Percentiles rank a stretch among this genome's conserved stretches.
Evolutionary conservation across 192 early-diverging fungal species (phyloP).

Genomic region (Chytriomyces sp.): DNA sequence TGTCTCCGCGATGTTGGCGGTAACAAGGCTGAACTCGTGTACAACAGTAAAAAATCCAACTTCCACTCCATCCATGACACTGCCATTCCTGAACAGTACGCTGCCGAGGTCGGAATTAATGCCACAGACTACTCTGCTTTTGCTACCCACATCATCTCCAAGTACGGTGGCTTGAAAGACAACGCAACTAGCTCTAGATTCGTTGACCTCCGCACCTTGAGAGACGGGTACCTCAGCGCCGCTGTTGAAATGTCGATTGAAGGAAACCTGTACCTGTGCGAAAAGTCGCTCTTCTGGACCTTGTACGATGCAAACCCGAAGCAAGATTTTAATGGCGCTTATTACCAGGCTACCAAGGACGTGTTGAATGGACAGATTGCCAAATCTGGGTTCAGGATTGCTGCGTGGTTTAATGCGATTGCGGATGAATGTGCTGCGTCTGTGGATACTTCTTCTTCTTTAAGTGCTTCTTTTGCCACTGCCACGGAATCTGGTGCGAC

Average conservation of each 20-base stretch:
- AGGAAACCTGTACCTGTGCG: slow-evolving; percentile 14
- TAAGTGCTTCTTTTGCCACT: slow-evolving; percentile 16
- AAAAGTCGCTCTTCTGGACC: slow-evolving; percentile 35
- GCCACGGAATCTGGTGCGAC: too few species aligned
- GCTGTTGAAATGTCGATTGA: slow-evolving; percentile 24
- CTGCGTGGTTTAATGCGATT: slow-evolving; percentile 44
- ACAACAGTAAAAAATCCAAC: slow-evolving; percentile 29
- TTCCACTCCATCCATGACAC: slow-evolving; percentile 45
- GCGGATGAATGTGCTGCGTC: slow-evolving; percentile 19
- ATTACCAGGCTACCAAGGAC: slow-evolving; percentile 40
- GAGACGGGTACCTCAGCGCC: slow-evolving; percentile 18
- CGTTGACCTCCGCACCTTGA: slow-evolving; percentile 16
- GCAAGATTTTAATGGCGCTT: slow-evolving; percentile 44
- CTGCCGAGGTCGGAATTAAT: not conserved
- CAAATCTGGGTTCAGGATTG: slow-evolving; percentile 55
- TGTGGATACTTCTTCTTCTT: slow-evolving; percentile 16
- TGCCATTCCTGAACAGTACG: slow-evolving; percentile 38
- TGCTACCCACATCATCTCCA: slow-evolving; percentile 9
- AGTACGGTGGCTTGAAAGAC: not conserved
- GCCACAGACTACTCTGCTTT: slow-evolving; percentile 3
- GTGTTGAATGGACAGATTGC: slow-evolving; percentile 45
- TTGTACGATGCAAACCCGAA: slow-evolving; percentile 34
- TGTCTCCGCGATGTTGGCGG: slow-evolving; percentile 42
- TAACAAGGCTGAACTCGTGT: slow-evolving; percentile 10
- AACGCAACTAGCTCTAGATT: not conserved